Base-by-base conservation (phyloP, 2,329 filamentous ascomycete species). In the Colletotrichum camelliae region DNA sequence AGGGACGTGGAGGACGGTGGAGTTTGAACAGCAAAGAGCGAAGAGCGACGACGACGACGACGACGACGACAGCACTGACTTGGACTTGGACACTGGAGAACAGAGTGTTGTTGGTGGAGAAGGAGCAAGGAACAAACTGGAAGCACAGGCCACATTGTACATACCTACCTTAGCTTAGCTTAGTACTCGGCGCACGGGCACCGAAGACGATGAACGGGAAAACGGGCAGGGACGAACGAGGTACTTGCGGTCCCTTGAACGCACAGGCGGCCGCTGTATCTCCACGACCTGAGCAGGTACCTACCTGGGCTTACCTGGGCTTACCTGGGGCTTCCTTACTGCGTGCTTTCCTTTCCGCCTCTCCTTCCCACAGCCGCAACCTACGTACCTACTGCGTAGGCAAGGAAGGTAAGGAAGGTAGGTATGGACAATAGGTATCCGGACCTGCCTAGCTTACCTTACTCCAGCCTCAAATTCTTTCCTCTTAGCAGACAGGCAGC, bases 221-320 rank as follows among this genome's bases (percentile, higher is more conserved):
- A 61, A 61, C 6, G 27, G 57, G 18, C 58, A 62, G 58, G 58
- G 31, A 37, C 31, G 31, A 33, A 62, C 31, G 58, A 33, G 37
- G 33, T 72, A 75, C 73, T 61, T 75, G 69, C 33, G 18, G 39
- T 67, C 65, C 33, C 58, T 31, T 75, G 27, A 37, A 68, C 70
- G 70, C 65, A 76, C 70, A 55, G 70, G 74, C 74, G 74, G 70
- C 74, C 74, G 74, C 74, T 73, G 64, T 76, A 69, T 64, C 43
- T 69, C 48, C 35, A 73, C 35, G 52, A 24, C 43, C 27, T 24
- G 21, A 12, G 21, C 35, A 65, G n/a, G 74, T 76, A 74, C 64
- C 65, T 58, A 16, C 48, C 21, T 21, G 7, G 5, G 10, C n/a
- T 24, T n/a, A 10, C 21, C 52, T 21, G 12, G 24, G 15, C 31